phyloP scores from a whole-genome alignment of 495 filamentous ascomycete species.

The Aspergillus nanangensis region DNA sequence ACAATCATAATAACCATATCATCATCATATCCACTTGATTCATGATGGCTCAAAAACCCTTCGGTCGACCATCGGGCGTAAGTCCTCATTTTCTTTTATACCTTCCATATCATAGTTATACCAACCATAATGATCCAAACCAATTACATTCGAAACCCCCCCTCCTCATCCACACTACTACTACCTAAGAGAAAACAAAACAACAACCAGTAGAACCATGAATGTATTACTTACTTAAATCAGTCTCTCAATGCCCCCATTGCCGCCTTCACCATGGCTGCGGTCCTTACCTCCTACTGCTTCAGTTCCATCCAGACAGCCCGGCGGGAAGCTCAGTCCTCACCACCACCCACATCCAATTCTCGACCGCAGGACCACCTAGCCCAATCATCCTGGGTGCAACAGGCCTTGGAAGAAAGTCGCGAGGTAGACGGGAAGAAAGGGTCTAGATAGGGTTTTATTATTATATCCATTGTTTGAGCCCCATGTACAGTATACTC shows the following conservation, averaged over 20 bases:
- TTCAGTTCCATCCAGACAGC: slow-evolving; percentile 46
- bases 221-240: neutral
- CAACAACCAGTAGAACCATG: neutral
- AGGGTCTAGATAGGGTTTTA: neutral
- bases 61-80: slow-evolving; percentile 22
- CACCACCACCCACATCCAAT: neutral
- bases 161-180: too few species aligned
- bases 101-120: too few species aligned
- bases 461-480: neutral
- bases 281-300: slow-evolving; percentile 45
- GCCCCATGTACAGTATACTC: neutral
- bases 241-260: slow-evolving; percentile 45
- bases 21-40: neutral
- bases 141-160: neutral
- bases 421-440: slow-evolving; percentile 5
- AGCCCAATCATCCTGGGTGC: slow-evolving; percentile 29
- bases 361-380: slow-evolving; percentile 5
- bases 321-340: slow-evolving; percentile 27
- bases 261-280: slow-evolving; percentile 47
- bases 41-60: slow-evolving; percentile 14
- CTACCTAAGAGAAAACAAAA: too few species aligned
- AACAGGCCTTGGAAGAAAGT: slow-evolving; percentile 33
- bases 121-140: neutral
- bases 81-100: slow-evolving; percentile 3
- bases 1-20: neutral